Base-by-base conservation (phyloP, 257 asterid species). In the Scutellaria galericulata region DNA sequence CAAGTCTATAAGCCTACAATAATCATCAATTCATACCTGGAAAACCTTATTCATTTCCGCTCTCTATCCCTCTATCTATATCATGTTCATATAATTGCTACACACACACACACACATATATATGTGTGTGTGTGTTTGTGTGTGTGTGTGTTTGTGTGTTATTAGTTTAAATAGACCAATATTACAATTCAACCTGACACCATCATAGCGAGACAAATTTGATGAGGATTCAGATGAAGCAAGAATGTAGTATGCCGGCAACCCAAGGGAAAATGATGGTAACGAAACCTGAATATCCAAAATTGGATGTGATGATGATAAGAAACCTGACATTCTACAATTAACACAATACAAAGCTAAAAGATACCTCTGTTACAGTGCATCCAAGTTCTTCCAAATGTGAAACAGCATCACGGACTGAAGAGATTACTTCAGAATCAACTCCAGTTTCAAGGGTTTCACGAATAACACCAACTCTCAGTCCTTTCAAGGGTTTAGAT, bases 221-320 rank as follows among this genome's bases (percentile, higher is more conserved):
- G 98, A 95, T 54, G 99, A 95, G 56, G 99, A 86, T 83, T 95
- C 98, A 14, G 94, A 95, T 1, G 91, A 86, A 77, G 99, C 99
- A 75, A 95, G 97, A 72, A 92, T 84, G 73, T 95, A 95, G 80
- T 95, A 95, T 62, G 99, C 99, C 5, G 99, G 97, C 73, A 95
- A 83, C 70, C 99, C 98, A 82, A 95, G 90, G 77, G 98, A 88
- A 83, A 86, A 95, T 71, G 97, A 88, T 14, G 99, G 97, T 83
- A 95, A 76, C 1, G 97, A 85, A 44, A 94, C 97, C 99, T 94
- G 85, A 40, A 68, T 72, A 72, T 65, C 52, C 50, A 64, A 64
- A 59, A 75, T 35, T 22, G 60, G 77, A 70, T 22, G 24, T 7
- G 58, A 63, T 64, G 71, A 63, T 64, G 72, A 73, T 61, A 60